These are phyloP conservation scores for Xylaria sp. DNA, from an alignment of 495 filamentous ascomycete genomes.

Conservation along the genomic window DNA sequence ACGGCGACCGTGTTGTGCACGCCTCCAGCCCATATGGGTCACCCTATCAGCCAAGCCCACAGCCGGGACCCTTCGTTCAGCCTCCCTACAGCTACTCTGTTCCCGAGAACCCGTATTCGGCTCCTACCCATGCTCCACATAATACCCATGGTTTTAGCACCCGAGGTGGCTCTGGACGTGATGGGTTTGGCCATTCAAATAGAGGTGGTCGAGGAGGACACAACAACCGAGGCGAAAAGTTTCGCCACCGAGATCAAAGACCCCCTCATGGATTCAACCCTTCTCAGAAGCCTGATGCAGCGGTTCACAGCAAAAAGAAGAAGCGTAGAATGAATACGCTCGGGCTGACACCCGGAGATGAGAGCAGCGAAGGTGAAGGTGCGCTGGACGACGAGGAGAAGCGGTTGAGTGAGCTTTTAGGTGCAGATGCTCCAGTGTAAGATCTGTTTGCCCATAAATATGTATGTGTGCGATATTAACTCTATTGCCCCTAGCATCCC, in stretches of 20 bases:
- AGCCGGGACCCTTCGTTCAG: conserved; percentile 39
- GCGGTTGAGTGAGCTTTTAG: conserved; percentile 69
- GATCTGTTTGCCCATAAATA: conserved; percentile 23
- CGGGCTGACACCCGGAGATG: conserved; percentile 75
- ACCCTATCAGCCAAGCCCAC: conserved; percentile 31
- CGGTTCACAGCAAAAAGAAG: conserved; percentile 71
- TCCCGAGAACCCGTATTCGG: conserved; percentile 41
- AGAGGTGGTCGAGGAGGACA: conserved; percentile 61
- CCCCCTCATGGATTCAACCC: conserved; percentile 43
- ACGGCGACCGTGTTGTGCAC: conserved; percentile 26
- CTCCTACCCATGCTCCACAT: conserved; percentile 45
- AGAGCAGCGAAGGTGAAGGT: conserved; percentile 68
- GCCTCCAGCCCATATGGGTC: conserved; percentile 21
- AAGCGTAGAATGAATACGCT: conserved; percentile 80
- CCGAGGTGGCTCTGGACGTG: conserved; percentile 53
- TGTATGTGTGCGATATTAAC: conserved; percentile 28
- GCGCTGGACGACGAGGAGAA: conserved; percentile 73
- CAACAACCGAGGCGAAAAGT: conserved; percentile 57
- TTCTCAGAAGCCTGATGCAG: conserved; percentile 70
- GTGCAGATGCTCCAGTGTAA: conserved; percentile 56
- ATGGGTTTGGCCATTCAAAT: conserved; percentile 44
- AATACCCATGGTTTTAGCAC: conserved; percentile 45
- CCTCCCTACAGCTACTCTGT: conserved; percentile 46
- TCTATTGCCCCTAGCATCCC: conserved; percentile 55
- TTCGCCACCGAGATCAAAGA: conserved; percentile 48